Base-by-base conservation (phyloP, 129 eudicot species). In the Mikania micrantha region DNA sequence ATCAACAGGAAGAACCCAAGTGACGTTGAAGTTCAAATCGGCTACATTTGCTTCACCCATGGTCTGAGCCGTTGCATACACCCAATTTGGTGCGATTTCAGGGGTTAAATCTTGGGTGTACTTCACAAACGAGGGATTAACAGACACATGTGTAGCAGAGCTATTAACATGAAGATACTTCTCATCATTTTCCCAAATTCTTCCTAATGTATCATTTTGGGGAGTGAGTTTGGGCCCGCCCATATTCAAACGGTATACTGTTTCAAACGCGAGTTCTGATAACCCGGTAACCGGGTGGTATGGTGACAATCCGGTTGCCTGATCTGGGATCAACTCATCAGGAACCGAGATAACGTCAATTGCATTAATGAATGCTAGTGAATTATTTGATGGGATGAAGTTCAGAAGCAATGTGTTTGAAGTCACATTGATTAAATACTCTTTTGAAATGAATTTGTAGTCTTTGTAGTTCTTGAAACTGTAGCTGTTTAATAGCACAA, bases 301-400 rank as follows among this genome's bases (percentile, higher is more conserved):
- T 5, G 84, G 88, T 5, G 87, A 53, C 34, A 88, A 21, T 41
- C 70, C 57, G 35, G 28, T 41, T 31, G 95, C 99, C 60, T 89
- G 95, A 57, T 89, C 93, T 13, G 93, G 93, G 54, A 89, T 64
- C 61, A 94, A 60, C 54, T 61, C 69, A 69, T 94, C 90, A 11
- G 97, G 99, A 31, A 85, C 40, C 0, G 99, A 94, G 22, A 89
- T 95, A 67, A 94, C 88, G 74, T 94, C 97, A 65, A 94, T 94
- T 4, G 95, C 99, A 72, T 94, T 94, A 15, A 94, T 78, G 75
- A 83, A 94, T 9, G 95, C 99, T 7, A 81, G 49, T 8, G 99
- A 94, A 48, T 81, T 79, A 77, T 94, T 94, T 34, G 87, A 84
- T 24, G 99, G 99, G 50, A 94, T 63, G 59, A 94, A 87, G 39